These are phyloP conservation scores for Cutaneotrichosporon sp. DNA, from an alignment of 1,284 basidiomycete species.

Conservation along the genomic window DNA sequence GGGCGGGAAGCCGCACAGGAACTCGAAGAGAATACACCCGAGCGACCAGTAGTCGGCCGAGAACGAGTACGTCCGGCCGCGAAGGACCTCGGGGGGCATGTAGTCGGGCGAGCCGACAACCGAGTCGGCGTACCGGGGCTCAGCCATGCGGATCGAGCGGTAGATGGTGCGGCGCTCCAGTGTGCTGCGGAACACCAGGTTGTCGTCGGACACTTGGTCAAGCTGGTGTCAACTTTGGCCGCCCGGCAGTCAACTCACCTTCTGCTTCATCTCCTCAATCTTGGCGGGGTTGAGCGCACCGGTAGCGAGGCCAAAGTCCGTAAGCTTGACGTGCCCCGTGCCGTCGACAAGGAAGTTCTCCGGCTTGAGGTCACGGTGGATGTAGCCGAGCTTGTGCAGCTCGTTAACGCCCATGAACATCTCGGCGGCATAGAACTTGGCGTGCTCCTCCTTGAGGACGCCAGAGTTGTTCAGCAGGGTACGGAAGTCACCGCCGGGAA, in stretches of 20 bases:
- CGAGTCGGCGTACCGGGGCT: conserved; percentile 92
- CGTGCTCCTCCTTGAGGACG: conserved; percentile 91
- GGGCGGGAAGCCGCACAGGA: conserved; percentile 90
- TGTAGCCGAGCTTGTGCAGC: conserved; percentile 89
- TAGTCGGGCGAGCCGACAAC: conserved; percentile 99
- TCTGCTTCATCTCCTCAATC: conserved; percentile 90
- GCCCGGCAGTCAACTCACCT: conserved; percentile 53
- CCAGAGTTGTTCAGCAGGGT: conserved; percentile 94
- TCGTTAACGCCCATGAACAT: conserved; percentile 91
- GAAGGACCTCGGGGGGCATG: conserved; percentile 70
- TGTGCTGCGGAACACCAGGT: conserved; percentile 84
- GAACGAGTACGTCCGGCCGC: conserved; percentile 89
- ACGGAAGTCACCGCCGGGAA: conserved; percentile 91
- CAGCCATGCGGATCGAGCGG: conserved; percentile 82
- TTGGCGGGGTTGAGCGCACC: conserved; percentile 91
- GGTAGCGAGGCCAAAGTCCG: conserved; percentile 96
- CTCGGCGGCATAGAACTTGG: conserved; percentile 88
- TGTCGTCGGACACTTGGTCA: conserved; percentile 92
- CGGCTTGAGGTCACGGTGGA: conserved; percentile 91
- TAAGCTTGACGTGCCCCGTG: conserved; percentile 94
- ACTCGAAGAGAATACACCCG: conserved; percentile 97
- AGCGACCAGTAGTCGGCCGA: conserved; percentile 98
- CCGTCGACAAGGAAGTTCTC: conserved; percentile 98
- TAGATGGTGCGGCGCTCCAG: conserved; percentile 93
- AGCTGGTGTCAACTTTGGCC: conserved; percentile 54